These are phyloP conservation scores for Lyophyllum shimeji DNA, from an alignment of 768 basidiomycete species.

Conservation along the genomic window DNA sequence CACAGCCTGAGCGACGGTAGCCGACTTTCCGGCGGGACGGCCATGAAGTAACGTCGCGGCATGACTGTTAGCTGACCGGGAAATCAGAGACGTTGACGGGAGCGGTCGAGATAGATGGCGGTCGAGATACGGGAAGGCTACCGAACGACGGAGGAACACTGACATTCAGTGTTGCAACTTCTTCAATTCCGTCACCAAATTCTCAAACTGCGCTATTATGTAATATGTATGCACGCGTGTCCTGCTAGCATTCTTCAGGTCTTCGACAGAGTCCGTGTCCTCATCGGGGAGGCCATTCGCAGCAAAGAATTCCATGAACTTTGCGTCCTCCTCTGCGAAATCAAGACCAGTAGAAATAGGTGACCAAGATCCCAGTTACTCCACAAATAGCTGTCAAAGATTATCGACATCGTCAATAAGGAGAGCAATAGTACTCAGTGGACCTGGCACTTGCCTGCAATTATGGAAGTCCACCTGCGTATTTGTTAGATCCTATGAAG, in stretches of 20 bases:
- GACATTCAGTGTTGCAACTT: slow-evolving; percentile 13
- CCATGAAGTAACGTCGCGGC: background rate
- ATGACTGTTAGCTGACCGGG: background rate
- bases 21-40: background rate
- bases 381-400: slow-evolving; percentile 59
- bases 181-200: background rate
- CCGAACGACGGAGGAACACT: slow-evolving; percentile 12
- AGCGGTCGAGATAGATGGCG: background rate
- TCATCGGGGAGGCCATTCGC: too few relatives aligned
- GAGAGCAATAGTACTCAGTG: background rate
- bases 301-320: slow-evolving; percentile 57
- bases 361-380: slow-evolving; percentile 57
- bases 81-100: background rate
- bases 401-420: background rate
- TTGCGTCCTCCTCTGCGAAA: slow-evolving; percentile 62
- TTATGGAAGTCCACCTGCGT: slow-evolving; percentile 63
- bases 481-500: background rate
- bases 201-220: background rate
- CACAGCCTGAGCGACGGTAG: background rate
- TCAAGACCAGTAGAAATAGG: slow-evolving; percentile 70
- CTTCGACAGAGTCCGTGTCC: too few relatives aligned
- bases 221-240: too few relatives aligned
- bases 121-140: slow-evolving; percentile 6
- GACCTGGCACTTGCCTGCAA: slow-evolving; percentile 25
- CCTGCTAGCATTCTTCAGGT: too few relatives aligned